Base-by-base conservation (phyloP, 2,329 filamentous ascomycete genomes). In the Didymella pinodella region DNA sequence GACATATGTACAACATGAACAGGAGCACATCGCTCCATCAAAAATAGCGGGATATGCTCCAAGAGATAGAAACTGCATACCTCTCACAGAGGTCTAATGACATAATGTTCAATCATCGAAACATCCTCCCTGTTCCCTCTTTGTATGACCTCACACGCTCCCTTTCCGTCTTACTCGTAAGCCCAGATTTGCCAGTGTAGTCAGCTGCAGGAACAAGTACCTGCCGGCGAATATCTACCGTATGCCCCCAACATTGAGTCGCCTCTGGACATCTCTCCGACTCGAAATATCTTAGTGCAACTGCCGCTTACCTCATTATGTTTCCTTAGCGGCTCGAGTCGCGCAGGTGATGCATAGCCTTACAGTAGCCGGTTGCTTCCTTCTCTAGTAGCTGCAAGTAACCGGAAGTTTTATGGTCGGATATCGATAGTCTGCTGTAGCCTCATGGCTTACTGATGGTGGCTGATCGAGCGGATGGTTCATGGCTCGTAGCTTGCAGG, bases 221-320 rank as follows among this genome's bases (percentile, higher is more conserved):
- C 16, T 34, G 38, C 31, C 25, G 32, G 43, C 43, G n/a, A 47
- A 48, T 10, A 31, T 29, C n/a, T 41, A 28, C 48, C 48, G 38
- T 26, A 43, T n/a, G 12, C 18, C 18, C 16, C 14, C 22, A 40
- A 40, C 43, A 43, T 47, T 25, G 22, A 41, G 54, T 47, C 46
- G 41, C 44, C 25, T 32, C n/a, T 50, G 47, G 54, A 56, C 41
- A 50, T 32, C 25, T 50, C 47, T 50, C 47, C 47, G 54, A 45
- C 2, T 14, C n/a, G 31, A 20, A 6, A 11, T 28, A 48, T 22
- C 40, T 50, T 46, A 22, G 1, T 34, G 7, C 20, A 40, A 56
- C 40, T 56, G 46, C 53, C 40, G 53, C 46, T 46, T 12, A 32
- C 26, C 54, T 50, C 54, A 56, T 45, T 47, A 56, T 16, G n/a